These are phyloP conservation scores for Termitomyces sp. DNA, from an alignment of 768 basidiomycete species.

Conservation along the genomic window DNA sequence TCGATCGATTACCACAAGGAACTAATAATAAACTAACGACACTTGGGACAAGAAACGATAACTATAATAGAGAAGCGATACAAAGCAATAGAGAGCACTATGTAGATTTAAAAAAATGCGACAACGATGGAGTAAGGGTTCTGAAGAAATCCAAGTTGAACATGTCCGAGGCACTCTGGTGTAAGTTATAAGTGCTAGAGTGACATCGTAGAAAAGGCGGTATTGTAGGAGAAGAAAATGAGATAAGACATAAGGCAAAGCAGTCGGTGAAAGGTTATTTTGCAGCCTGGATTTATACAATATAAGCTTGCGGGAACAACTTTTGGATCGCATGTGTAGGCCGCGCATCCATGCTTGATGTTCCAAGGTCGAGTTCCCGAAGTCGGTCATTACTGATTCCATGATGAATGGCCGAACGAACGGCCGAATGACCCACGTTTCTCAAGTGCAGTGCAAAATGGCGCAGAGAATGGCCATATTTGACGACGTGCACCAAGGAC, in stretches of 20 bases:
- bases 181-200: not conserved
- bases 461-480: not conserved
- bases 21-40: not conserved
- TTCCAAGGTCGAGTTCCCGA: not conserved
- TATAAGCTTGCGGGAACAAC: not conserved
- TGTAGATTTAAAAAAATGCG: too few relatives aligned
- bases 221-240: not conserved
- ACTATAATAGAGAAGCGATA: not conserved
- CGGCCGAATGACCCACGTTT: not conserved
- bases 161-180: not conserved
- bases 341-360: not conserved
- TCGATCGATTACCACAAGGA: not conserved
- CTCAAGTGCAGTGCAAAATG: not conserved
- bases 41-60: not conserved
- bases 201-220: not conserved
- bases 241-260: not conserved
- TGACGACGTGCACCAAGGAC: not conserved
- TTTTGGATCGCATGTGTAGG: not conserved
- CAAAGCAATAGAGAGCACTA: not conserved
- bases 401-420: not conserved
- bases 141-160: not conserved
- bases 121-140: not conserved
- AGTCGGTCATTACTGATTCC: not conserved
- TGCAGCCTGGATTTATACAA: not conserved
- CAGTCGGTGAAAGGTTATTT: not conserved